These are phyloP conservation scores for Fusarium equiseti DNA, from an alignment of 2,329 filamentous ascomycete genomes.

Conservation along the genomic window DNA sequence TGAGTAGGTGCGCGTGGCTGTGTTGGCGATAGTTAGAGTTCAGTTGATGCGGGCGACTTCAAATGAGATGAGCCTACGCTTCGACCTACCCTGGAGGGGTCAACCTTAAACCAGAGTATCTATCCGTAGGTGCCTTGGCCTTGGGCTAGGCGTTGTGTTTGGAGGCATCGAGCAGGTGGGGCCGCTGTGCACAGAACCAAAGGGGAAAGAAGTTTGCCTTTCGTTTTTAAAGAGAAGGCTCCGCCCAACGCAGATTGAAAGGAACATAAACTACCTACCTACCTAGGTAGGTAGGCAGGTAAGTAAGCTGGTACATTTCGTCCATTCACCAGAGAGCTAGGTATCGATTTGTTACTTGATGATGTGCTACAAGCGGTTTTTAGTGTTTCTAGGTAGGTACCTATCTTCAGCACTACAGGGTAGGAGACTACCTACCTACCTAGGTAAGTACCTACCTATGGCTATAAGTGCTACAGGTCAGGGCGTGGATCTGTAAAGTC, in stretches of 20 bases:
- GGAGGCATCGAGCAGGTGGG: slow-evolving; percentile 5
- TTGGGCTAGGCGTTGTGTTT: background rate
- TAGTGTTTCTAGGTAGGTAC: slow-evolving; percentile 22
- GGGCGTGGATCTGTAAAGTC: background rate
- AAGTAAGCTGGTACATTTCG: background rate
- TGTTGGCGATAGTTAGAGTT: too few species aligned
- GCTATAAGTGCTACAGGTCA: background rate
- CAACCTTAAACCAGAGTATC: too few species aligned
- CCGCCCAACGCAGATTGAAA: background rate
- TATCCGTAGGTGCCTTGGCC: background rate
- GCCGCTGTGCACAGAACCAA: background rate
- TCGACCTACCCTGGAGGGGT: too few species aligned
- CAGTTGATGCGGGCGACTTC: too few species aligned
- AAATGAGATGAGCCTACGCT: too few species aligned
- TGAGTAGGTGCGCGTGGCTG: background rate
- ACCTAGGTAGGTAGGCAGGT: too few species aligned
- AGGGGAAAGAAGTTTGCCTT: background rate
- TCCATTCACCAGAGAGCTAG: background rate
- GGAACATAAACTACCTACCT: background rate
- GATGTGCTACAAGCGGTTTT: background rate
- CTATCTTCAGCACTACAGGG: background rate
- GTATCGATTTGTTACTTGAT: background rate
- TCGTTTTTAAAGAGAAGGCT: background rate
- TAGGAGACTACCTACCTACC: background rate
- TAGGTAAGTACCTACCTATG: background rate